These are phyloP conservation scores for Firmiana major DNA, from an alignment of 345 rosid species.

Conservation along the genomic window DNA sequence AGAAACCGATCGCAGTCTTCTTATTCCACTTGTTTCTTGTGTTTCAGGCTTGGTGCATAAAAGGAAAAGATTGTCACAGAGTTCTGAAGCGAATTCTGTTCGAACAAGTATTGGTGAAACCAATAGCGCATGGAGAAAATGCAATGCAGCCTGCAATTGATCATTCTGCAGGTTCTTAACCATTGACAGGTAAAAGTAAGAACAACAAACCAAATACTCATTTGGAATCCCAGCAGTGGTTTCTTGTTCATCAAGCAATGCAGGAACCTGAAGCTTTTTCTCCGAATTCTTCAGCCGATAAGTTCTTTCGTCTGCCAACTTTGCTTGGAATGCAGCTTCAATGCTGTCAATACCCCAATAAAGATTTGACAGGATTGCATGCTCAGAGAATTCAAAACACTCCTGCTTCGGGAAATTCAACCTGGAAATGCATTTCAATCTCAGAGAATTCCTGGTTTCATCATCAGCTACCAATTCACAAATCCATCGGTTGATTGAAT, in stretches of 20 bases:
- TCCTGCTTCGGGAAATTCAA: conserved; percentile 35
- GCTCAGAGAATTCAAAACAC: conserved; percentile 60
- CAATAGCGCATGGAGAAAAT: conserved; percentile 62
- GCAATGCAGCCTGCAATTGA: conserved; percentile 63
- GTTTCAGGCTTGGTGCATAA: conserved; percentile 5
- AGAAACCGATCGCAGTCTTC: conserved; percentile 3
- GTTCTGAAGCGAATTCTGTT: conserved; percentile 43
- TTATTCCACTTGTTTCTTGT: conserved; percentile 8
- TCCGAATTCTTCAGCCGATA: conserved; percentile 47
- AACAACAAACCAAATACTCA: conserved; percentile 34
- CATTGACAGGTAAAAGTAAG: conserved; percentile 53
- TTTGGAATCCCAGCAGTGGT: conserved; percentile 63
- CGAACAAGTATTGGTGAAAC: conserved; percentile 51
- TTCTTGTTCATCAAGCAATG: conserved; percentile 74
- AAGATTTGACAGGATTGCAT: conserved; percentile 61
- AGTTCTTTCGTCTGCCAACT: conserved; percentile 32
- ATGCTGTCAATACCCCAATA: conserved; percentile 70
- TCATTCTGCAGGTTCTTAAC: conserved; percentile 58
- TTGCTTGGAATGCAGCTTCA: conserved; percentile 48
- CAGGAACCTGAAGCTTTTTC: conserved; percentile 82
- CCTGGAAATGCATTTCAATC: conserved; percentile 41
- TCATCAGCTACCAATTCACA: conserved; percentile 25
- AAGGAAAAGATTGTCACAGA: conserved; percentile 47
- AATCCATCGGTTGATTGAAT: conserved; percentile 42
- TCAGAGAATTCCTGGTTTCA: conserved; percentile 37